These are phyloP conservation scores for Psilocybe tampanensis DNA, from an alignment of 768 basidiomycete species.

Conservation along the genomic window DNA sequence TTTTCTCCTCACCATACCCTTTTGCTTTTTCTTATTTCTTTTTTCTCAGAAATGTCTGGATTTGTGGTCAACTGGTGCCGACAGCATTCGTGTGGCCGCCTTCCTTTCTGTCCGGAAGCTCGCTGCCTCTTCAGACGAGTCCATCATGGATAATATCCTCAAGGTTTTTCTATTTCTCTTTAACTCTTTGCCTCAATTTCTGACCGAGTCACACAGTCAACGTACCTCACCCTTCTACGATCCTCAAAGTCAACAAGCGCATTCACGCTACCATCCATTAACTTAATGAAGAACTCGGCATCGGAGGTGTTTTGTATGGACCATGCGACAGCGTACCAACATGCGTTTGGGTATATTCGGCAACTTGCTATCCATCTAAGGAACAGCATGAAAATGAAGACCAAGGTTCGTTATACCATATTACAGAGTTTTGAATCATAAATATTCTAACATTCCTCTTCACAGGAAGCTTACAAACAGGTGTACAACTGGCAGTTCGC, in stretches of 20 bases:
- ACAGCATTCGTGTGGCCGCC: slow-evolving; percentile 81
- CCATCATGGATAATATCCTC: slow-evolving; percentile 81
- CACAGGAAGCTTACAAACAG: slow-evolving; percentile 85
- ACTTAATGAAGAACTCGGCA: slow-evolving; percentile 97
- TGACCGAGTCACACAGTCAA: slow-evolving; percentile 55
- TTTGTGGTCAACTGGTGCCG: slow-evolving; percentile 81
- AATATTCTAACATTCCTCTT: slow-evolving; percentile 9
- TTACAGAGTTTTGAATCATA: not conserved
- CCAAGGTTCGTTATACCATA: slow-evolving; percentile 55
- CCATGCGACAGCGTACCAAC: slow-evolving; percentile 80
- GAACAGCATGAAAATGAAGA: slow-evolving; percentile 87
- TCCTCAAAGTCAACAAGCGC: slow-evolving; percentile 83
- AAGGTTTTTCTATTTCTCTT: slow-evolving; percentile 56
- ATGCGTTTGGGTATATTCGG: slow-evolving; percentile 94
- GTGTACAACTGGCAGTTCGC: slow-evolving; percentile 99
- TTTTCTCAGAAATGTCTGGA: slow-evolving; percentile 71
- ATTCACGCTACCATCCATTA: slow-evolving; percentile 89
- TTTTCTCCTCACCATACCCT: not conserved
- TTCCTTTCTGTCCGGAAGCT: slow-evolving; percentile 85
- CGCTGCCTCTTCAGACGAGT: slow-evolving; percentile 75
- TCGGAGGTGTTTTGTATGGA: slow-evolving; percentile 87
- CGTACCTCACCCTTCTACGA: slow-evolving; percentile 86
- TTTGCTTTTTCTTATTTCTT: not conserved
- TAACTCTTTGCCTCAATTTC: not conserved
- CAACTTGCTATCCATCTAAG: slow-evolving; percentile 92